Conservation (phyloP, 768 basidiomycete species). For the Tephrocybe rancida region DNA sequence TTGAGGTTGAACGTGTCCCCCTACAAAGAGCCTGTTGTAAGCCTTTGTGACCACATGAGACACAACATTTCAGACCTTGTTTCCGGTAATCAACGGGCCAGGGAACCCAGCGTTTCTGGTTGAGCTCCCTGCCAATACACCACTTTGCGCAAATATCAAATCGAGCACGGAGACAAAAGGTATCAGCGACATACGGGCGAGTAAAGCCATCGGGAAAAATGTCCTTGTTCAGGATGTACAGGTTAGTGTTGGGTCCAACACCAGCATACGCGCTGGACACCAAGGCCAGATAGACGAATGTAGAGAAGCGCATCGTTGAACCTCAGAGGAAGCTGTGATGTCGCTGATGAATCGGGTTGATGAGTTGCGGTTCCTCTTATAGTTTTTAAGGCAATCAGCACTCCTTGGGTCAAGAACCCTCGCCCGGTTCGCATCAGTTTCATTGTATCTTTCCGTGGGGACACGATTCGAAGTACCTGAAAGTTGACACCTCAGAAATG, state of each 20-base stretch:
- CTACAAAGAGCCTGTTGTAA: conserved; percentile 5
- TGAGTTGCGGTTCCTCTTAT: neutral
- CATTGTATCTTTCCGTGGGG: neutral
- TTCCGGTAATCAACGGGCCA: conserved; percentile 26
- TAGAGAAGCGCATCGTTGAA: neutral
- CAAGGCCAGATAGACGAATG: neutral
- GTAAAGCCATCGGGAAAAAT: conserved; percentile 43
- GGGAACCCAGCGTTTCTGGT: conserved; percentile 20
- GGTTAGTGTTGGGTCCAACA: conserved; percentile 16
- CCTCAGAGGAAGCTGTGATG: neutral
- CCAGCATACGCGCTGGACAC: conserved; percentile 4
- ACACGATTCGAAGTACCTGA: neutral
- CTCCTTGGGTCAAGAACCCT: neutral
- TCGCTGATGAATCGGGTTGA: neutral
- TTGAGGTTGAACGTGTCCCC: conserved; percentile 43
- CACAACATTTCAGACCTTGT: conserved; percentile 19
- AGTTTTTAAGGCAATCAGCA: neutral
- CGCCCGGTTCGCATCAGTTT: neutral
- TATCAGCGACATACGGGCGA: conserved; percentile 28
- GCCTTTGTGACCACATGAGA: neutral
- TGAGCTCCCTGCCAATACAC: conserved; percentile 24
- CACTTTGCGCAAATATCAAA: conserved; percentile 11
- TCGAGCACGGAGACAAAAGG: neutral
- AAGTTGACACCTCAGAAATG: neutral
- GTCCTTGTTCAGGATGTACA: conserved; percentile 36